phyloP scores from a whole-genome alignment of 1,284 basidiomycete genomes.

The Austropuccinia psidii region DNA sequence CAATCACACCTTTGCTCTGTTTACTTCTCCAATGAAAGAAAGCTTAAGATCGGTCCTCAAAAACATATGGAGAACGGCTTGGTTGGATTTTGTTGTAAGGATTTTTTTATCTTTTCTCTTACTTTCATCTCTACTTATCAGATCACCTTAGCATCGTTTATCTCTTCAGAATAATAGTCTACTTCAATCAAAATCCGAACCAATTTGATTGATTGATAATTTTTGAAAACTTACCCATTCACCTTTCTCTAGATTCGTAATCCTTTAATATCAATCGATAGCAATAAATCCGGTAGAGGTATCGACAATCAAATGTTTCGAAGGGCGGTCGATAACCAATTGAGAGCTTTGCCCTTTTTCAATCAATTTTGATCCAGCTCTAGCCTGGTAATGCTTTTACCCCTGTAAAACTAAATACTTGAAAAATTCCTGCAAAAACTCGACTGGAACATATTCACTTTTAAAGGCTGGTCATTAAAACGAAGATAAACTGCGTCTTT shows the following conservation, averaged over 20 bases:
- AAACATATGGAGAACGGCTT: conserved; percentile 83
- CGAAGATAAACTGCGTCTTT: too few species aligned
- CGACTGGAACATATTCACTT: too few species aligned
- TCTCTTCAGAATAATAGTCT: background rate
- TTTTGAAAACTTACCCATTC: background rate
- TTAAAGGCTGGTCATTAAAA: too few species aligned
- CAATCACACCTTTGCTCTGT: conserved; percentile 89
- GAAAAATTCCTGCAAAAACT: too few species aligned
- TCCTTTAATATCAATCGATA: conserved; percentile 23
- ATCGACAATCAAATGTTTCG: conserved; percentile 67
- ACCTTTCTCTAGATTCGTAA: conserved; percentile 7
- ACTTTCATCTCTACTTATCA: background rate
- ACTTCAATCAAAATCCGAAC: background rate
- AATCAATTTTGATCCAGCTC: too few species aligned
- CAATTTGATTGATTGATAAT: background rate
- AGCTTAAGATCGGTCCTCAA: conserved; percentile 67
- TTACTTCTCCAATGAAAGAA: conserved; percentile 64
- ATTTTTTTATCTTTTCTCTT: background rate
- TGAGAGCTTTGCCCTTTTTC: background rate
- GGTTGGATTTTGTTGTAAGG: conserved; percentile 83
- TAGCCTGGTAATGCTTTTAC: too few species aligned
- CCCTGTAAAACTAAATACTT: too few species aligned
- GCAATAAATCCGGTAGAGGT: conserved; percentile 55
- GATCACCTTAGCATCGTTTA: background rate
- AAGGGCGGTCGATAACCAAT: conserved; percentile 40